Evolutionary conservation across 2,329 filamentous ascomycete species (phyloP), one percentile per base, ranked within the genome.

Genomic region (Colletotrichum limetticola): DNA sequence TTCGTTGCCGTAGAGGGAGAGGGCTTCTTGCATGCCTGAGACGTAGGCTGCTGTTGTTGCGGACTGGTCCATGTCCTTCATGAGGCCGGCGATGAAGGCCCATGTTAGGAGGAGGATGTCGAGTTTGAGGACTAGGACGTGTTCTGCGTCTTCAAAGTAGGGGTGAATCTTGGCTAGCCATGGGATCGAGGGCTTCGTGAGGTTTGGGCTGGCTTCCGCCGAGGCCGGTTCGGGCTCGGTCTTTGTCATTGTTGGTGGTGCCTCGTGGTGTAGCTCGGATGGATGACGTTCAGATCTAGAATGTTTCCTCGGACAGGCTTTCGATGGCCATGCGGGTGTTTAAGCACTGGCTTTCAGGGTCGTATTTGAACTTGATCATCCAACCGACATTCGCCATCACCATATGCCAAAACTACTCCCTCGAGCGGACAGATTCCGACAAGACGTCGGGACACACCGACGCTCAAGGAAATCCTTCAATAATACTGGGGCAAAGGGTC

Each of bases 21-120:
- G 74, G 14, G 78, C 78, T 46, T 78, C 74, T 19, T 77, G 68
- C 76, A 79, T 77, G 66, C 78, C 77, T n/a, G 75, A 72, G 12
- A 79, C 76, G 70, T 78, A 78, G 16, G 75, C 75, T 11, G 66
- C 65, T 12, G 68, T 66, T 26, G 61, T 83, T 24, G 79, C 81
- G 37, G 79, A 78, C 75, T 84, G 79, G 4, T 65, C 73, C 22
- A 81, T 72, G 60, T 81, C 79, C 49, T 80, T 77, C 52, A 82
- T 80, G 8, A 65, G 61, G 9, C 61, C 42, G 9, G 61, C 56
- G 30, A 66, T 53, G 53, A 66, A 70, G 53, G 61, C 63, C 68
- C 61, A 66, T 46, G 53, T 42, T 5, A 78, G 72, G 1, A 81
- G 72, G 0, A 81, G 55, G 14, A 76, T 32, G 55, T 81, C 79